Conservation (phyloP, 1,284 basidiomycete species). For the Ganoderma lucidum region DNA sequence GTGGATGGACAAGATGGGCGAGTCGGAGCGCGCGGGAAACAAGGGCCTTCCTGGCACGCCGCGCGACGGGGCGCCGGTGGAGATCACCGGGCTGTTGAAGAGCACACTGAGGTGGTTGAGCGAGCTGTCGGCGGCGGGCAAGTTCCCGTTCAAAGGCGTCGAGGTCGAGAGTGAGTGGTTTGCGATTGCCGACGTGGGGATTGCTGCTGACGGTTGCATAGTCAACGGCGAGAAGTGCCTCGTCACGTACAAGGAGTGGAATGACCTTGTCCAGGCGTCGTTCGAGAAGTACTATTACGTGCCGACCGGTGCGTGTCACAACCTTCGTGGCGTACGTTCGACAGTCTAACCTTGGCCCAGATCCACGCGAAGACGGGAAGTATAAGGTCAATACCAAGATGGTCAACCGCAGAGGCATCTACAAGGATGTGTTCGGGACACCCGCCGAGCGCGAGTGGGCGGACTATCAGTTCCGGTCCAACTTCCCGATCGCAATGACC, state of each 20-base stretch:
- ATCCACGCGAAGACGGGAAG: constrained; percentile 75
- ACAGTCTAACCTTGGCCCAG: constrained; percentile 40
- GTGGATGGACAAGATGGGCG: constrained; percentile 99
- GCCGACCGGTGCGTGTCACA: constrained; percentile 65
- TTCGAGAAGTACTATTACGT: constrained; percentile 95
- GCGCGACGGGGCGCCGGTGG: constrained; percentile 94
- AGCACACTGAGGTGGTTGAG: constrained; percentile 93
- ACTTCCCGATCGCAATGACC: constrained; percentile 96
- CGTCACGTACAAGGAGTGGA: constrained; percentile 94
- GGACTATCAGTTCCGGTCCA: constrained; percentile 94
- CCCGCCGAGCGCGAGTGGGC: constrained; percentile 90
- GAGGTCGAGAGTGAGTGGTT: constrained; percentile 74
- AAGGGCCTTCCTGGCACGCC: constrained; percentile 96
- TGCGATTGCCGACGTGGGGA: constrained; percentile 13
- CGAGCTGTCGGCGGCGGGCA: constrained; percentile 67
- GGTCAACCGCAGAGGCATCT: constrained; percentile 93
- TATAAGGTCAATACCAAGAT: constrained; percentile 79
- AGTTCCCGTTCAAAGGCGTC: constrained; percentile 94
- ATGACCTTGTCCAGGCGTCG: constrained; percentile 80
- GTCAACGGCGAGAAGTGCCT: constrained; percentile 77
- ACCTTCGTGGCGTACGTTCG: not conserved
- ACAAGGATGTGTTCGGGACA: constrained; percentile 97
- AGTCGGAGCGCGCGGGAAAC: constrained; percentile 89
- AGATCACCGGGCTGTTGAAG: constrained; percentile 94
- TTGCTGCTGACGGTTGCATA: constrained; percentile 40